phyloP scores from a whole-genome alignment of 2,329 filamentous ascomycete species.

The Xylaria sp. region DNA sequence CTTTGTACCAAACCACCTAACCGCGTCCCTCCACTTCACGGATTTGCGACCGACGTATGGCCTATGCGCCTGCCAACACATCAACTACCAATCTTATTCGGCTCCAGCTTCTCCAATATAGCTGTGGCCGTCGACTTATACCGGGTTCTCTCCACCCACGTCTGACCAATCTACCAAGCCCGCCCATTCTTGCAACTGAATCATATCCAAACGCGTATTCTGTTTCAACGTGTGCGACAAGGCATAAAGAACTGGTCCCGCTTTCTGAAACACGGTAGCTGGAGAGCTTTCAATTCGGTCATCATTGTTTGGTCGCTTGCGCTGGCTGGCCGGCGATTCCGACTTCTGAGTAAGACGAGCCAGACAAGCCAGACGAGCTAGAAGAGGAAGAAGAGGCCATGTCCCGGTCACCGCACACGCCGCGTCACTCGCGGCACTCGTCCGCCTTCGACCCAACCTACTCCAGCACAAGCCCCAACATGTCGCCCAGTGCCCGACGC shows the following conservation, averaged over 20 bases:
- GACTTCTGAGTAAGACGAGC: not conserved
- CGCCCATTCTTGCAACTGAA: constrained; percentile 18
- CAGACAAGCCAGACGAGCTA: not conserved
- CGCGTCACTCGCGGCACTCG: constrained; percentile 68
- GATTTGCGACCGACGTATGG: constrained; percentile 12
- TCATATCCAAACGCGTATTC: constrained; percentile 16
- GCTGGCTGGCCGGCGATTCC: constrained; percentile 4
- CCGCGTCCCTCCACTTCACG: not conserved
- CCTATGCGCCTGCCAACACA: constrained; percentile 36
- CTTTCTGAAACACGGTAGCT: not conserved
- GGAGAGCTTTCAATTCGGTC: constrained; percentile 5
- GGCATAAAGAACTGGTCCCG: constrained; percentile 2
- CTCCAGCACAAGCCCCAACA: constrained; percentile 53
- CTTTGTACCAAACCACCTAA: not conserved
- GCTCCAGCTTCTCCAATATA: constrained; percentile 32
- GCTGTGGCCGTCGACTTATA: constrained; percentile 43
- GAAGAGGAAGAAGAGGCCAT: constrained; percentile 47
- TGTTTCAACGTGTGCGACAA: constrained; percentile 21
- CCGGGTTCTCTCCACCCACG: constrained; percentile 20
- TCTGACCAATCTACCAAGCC: constrained; percentile 14
- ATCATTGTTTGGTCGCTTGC: constrained; percentile 13
- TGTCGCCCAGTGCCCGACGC: constrained; percentile 60
- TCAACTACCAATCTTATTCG: constrained; percentile 15
- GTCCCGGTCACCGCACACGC: constrained; percentile 64
- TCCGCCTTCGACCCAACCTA: constrained; percentile 62